Base-by-base conservation (phyloP, 2,329 filamentous ascomycete species). In the Calonectria fujianensis region DNA sequence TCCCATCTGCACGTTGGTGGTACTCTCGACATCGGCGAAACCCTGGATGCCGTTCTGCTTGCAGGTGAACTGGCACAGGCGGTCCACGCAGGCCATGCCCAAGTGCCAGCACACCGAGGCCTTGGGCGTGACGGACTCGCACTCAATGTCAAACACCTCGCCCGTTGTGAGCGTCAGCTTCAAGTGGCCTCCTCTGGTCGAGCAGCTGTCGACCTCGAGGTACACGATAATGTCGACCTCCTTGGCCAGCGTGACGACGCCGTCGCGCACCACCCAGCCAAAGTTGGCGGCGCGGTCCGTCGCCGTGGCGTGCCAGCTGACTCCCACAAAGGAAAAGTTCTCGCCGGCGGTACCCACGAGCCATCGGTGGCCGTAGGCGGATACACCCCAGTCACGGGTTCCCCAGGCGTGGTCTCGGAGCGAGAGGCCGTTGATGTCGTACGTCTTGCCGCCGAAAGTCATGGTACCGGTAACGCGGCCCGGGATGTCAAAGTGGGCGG, bases 211-310 rank as follows among this genome's bases (percentile, higher is more conserved):
- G 10, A 69, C 51, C 14, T 69, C 51, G 37, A 57, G 32, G 20
- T 59, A 45, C 37, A 59, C 14, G 20, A 69, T 31, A 1, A 69
- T 57, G 8, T 69, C 66, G 2, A 59, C 51, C 11, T 69, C 51
- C 20, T 20, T 57, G 0, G 66, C 66, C 4, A 69, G 35, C 20
- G 66, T 69, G 4, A 69, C 32, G 10, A 32, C 51, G 16, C 66
- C 66, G 24, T 69, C 66, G 7, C 66, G 66, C 8, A 69, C 51
- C 20, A 69, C 66, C 66, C 66, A 69, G 35, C 66, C 66, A 39
- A 69, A 69, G 32, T 69, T 59, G 37, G 45, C 50, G 16, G 57
- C 35, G 10, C 66, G 50, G n/a, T 69, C 66, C 9, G 31, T 59
- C 1, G 24, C 51, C 3, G 66, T 24, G 0, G 50, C 51, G 39